Base-by-base conservation (phyloP, 2,329 filamentous ascomycete species). In the Lasiodiplodia theobromae region DNA sequence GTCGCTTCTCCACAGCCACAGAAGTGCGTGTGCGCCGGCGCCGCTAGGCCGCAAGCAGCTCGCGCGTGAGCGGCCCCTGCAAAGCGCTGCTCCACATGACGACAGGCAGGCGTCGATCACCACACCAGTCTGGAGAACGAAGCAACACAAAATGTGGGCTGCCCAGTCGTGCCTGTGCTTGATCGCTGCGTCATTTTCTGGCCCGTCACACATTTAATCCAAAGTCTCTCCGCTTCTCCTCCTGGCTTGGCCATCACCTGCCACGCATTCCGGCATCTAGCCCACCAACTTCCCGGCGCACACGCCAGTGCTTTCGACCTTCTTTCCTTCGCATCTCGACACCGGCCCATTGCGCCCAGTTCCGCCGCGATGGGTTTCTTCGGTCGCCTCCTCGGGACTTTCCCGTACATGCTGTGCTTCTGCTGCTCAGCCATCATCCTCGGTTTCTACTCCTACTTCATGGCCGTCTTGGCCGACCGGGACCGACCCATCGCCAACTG, bases 361-460 rank as follows among this genome's bases (percentile, higher is more conserved):
- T 21, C 34, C 66, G 38, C 25, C 44, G 34, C 11, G n/a, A 68
- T 68, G 67, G 67, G 67, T 28, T 68, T 68, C 58, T 57, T 57
- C 52, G 51, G 97, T 74, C 93, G 92, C 75, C 81, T 87, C 66
- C 80, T 86, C 57, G 91, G 93, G 75, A 91, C 91, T 78, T 85
- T 90, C 77, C 83, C 96, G 75, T 92, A 95, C 73, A 81, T 86
- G 72, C 81, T 97, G 68, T 88, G 93, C 75, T 91, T 97, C 79
- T 85, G 87, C 77, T 92, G 89, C 78, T 85, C 91, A 10, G 88
- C 86, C 69, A 85, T 97, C 72, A 87, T 95, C 70, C 87, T 97
- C 70, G 91, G 87, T 72, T 87, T 96, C 70, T 81, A 91, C 85
- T 90, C 89, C 62, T 97, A 96, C 85, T 96, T 94, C 85, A 88